These are phyloP conservation scores for Taphrina deformans DNA, from an alignment of 1,139 yeast species.

Conservation along the genomic window DNA sequence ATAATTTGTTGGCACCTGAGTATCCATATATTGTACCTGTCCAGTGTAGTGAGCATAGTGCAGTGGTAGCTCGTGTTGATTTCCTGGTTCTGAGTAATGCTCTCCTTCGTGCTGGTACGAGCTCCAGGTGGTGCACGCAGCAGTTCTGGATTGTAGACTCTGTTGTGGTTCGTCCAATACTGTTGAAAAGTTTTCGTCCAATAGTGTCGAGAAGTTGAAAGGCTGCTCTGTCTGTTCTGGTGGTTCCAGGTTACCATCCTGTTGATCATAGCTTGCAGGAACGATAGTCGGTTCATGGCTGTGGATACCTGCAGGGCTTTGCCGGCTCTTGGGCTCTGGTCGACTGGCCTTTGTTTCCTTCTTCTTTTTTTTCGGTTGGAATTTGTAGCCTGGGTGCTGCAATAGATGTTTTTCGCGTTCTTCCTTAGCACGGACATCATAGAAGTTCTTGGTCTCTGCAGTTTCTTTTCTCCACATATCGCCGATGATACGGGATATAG, in stretches of 20 bases:
- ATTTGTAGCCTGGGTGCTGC: slow-evolving; percentile 36
- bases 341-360: slow-evolving; percentile 14
- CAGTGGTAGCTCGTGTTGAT: neutral
- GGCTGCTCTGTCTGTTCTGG: neutral
- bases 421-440: slow-evolving; percentile 33
- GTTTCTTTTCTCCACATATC: slow-evolving; percentile 48
- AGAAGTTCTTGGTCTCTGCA: slow-evolving; percentile 34
- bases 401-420: slow-evolving; percentile 33
- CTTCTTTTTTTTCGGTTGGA: slow-evolving; percentile 35
- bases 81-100: neutral
- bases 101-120: neutral
- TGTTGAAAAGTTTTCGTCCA: neutral
- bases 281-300: neutral
- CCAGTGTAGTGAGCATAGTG: slow-evolving; percentile 4
- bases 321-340: neutral
- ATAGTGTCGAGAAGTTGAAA: neutral
- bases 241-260: neutral
- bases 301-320: neutral
- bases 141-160: neutral
- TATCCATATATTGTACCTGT: neutral
- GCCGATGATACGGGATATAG: slow-evolving; percentile 51
- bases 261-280: neutral
- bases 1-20: neutral
- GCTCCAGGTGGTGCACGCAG: neutral
- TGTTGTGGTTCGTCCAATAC: neutral